Percentiles rank a stretch among this genome's conserved stretches.
These are phyloP conservation scores for Aspergillus steynii DNA, from an alignment of 495 filamentous ascomycete species.

Conservation along the genomic window DNA sequence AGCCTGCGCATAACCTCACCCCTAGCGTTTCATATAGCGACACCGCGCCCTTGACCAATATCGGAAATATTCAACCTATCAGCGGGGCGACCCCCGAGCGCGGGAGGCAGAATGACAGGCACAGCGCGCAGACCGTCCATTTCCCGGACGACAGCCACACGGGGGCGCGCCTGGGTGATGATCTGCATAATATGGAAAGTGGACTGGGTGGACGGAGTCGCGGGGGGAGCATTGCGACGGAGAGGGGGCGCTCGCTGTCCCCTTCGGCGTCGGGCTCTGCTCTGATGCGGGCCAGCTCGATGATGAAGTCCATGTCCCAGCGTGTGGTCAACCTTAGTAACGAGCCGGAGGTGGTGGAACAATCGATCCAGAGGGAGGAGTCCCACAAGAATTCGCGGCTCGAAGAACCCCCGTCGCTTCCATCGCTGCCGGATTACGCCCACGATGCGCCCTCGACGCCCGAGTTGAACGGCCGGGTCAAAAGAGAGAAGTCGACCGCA, in stretches of 20 bases:
- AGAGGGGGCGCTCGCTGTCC: slow-evolving; percentile 63
- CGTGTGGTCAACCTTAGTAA: slow-evolving; percentile 97
- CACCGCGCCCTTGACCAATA: slow-evolving; percentile 63
- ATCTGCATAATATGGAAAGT: slow-evolving; percentile 48
- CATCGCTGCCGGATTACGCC: slow-evolving; percentile 54
- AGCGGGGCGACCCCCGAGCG: slow-evolving; percentile 55
- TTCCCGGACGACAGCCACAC: slow-evolving; percentile 39
- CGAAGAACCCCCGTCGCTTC: slow-evolving; percentile 57
- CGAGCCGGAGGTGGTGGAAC: slow-evolving; percentile 76
- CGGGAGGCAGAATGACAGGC: slow-evolving; percentile 58
- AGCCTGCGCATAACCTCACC: slow-evolving; percentile 53
- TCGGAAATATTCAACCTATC: slow-evolving; percentile 64
- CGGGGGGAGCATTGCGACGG: slow-evolving; percentile 51
- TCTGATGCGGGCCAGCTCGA: slow-evolving; percentile 77
- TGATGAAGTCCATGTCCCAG: slow-evolving; percentile 95
- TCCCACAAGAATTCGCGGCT: slow-evolving; percentile 51
- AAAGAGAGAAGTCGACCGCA: slow-evolving; percentile 43
- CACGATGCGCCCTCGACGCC: slow-evolving; percentile 52
- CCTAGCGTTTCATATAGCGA: slow-evolving; percentile 60
- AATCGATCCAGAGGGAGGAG: slow-evolving; percentile 68
- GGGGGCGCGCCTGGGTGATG: slow-evolving; percentile 61
- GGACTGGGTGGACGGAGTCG: slow-evolving; percentile 46
- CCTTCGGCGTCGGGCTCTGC: slow-evolving; percentile 65
- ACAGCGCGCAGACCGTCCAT: slow-evolving; percentile 57
- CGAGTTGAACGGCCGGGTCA: slow-evolving; percentile 29